phyloP scores from a whole-genome alignment of 163 green algal genomes.

The Coccomyxa subellipsoidea region DNA sequence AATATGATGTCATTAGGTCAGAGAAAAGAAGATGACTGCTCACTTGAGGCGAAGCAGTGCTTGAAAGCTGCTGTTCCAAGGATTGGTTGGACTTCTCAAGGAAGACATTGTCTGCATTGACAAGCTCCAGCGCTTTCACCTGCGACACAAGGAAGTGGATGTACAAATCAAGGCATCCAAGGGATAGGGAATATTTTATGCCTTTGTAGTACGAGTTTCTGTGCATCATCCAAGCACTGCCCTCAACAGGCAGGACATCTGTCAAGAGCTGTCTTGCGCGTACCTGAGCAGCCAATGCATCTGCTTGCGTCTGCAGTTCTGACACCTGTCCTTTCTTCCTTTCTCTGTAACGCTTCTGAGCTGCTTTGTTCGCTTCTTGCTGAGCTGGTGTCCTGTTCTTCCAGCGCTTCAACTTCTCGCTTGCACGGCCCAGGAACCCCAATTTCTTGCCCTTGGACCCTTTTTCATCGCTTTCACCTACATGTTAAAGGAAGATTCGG shows the following conservation, averaged over 20 bases:
- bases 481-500: background rate
- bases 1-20: too few species aligned
- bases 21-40: too few species aligned
- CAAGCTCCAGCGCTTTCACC: background rate
- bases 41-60: background rate
- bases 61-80: background rate
- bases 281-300: background rate
- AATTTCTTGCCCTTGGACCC: background rate
- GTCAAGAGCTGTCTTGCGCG: background rate
- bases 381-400: background rate
- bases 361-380: constrained; percentile 5
- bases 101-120: background rate
- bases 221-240: too few species aligned
- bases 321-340: background rate
- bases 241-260: too few species aligned
- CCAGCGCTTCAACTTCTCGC: constrained; percentile 1
- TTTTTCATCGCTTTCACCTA: background rate
- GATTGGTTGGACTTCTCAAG: background rate
- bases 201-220: background rate
- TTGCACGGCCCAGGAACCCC: background rate
- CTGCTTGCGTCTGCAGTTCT: background rate
- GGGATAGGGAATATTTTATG: background rate
- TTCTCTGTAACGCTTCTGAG: constrained; percentile 1
- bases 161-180: background rate
- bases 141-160: background rate